Evolutionary conservation across 768 basidiomycete genomes (phyloP).

Genomic region (Kondoa subrosea): DNA sequence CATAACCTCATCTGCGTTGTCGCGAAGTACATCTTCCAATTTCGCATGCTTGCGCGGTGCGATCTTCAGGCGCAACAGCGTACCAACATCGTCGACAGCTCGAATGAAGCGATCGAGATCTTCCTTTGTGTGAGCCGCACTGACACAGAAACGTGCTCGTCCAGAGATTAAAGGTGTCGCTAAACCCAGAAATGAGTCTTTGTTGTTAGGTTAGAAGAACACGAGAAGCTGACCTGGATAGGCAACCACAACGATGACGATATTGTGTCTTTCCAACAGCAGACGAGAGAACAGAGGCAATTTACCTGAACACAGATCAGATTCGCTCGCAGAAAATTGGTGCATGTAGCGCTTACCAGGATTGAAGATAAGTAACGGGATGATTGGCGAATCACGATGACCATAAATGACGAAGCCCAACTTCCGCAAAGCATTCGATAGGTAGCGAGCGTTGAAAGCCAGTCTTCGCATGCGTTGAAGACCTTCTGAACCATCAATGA

Average conservation of each 20-base stretch:
- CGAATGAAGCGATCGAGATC: constrained; percentile 72
- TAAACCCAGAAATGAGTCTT: too few species aligned
- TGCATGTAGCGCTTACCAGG: constrained; percentile 40
- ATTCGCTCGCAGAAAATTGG: constrained; percentile 38
- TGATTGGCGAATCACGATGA: constrained; percentile 74
- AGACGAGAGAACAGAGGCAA: constrained; percentile 72
- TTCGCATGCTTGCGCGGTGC: not conserved
- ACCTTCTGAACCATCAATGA: constrained; percentile 74
- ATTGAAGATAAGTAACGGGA: constrained; percentile 79
- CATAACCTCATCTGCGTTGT: not conserved
- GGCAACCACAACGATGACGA: constrained; percentile 26
- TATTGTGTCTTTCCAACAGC: constrained; percentile 48
- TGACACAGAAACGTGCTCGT: constrained; percentile 83
- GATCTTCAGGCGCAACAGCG: constrained; percentile 75
- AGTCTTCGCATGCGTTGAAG: constrained; percentile 62
- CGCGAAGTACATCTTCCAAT: not conserved
- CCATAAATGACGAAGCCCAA: constrained; percentile 97
- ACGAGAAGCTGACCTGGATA: constrained; percentile 23
- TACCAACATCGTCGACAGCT: constrained; percentile 84
- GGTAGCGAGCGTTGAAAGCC: constrained; percentile 89
- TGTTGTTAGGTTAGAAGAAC: too few species aligned
- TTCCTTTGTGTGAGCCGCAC: constrained; percentile 88
- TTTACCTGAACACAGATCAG: constrained; percentile 77
- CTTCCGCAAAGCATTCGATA: constrained; percentile 64
- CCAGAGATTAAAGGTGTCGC: constrained; percentile 65